Evolutionary conservation across 1,284 basidiomycete genomes (phyloP).

Genomic region (Ceratobasidium sp.): DNA sequence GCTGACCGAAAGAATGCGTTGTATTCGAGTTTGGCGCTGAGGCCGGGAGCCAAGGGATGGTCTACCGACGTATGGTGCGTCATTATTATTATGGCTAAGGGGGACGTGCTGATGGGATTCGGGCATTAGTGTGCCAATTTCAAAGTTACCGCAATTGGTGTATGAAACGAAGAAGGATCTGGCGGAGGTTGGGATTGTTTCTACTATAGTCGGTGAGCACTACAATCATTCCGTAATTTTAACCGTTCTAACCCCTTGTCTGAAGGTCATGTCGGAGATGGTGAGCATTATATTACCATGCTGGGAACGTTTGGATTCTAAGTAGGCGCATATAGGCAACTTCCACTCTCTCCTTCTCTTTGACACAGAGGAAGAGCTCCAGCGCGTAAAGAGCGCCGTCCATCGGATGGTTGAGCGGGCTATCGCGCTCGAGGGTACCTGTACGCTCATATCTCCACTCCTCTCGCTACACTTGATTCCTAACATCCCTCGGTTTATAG

Average conservation of each 20-base stretch:
- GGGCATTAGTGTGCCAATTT: slow-evolving; percentile 75
- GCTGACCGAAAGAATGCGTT: slow-evolving; percentile 85
- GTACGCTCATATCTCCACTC: slow-evolving; percentile 52
- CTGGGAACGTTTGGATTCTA: slow-evolving; percentile 32
- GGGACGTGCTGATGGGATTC: slow-evolving; percentile 14
- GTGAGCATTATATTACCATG: slow-evolving; percentile 56
- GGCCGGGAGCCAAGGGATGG: slow-evolving; percentile 75
- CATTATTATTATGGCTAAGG: slow-evolving; percentile 2
- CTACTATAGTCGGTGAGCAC: slow-evolving; percentile 62
- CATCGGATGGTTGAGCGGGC: slow-evolving; percentile 54
- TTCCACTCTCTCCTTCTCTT: slow-evolving; percentile 61
- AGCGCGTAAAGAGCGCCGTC: slow-evolving; percentile 50
- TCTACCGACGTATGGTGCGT: slow-evolving; percentile 86
- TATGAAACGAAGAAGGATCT: slow-evolving; percentile 81
- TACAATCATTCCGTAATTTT: background rate
- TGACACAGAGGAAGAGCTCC: slow-evolving; percentile 51
- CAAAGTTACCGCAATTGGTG: slow-evolving; percentile 78
- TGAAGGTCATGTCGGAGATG: slow-evolving; percentile 85
- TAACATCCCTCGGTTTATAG: slow-evolving; percentile 52
- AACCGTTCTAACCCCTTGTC: background rate
- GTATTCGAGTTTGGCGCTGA: slow-evolving; percentile 73
- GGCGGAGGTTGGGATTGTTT: slow-evolving; percentile 65
- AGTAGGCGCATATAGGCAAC: slow-evolving; percentile 57
- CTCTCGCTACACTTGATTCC: background rate
- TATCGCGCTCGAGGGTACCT: slow-evolving; percentile 54